Conservation (phyloP, 495 filamentous ascomycete species). For the Alectoria sarmentosa region DNA sequence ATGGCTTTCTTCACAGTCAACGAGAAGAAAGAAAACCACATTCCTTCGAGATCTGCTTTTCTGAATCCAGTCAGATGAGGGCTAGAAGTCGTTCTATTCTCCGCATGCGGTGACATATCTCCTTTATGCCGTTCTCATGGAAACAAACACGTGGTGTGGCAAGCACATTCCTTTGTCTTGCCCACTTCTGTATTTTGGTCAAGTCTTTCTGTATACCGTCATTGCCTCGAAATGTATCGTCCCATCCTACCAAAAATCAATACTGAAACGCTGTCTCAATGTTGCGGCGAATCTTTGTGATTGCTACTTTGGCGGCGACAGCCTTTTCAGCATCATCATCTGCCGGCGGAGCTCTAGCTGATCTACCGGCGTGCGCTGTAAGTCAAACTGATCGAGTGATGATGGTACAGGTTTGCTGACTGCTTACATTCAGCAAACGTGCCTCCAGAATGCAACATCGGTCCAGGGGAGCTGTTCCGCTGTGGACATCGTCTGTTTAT, state of each 20-base stretch:
- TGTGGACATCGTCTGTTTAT: conserved; percentile 27
- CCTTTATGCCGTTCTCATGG: conserved; percentile 9
- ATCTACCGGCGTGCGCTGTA: conserved; percentile 19
- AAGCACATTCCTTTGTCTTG: conserved; percentile 13
- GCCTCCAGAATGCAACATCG: conserved; percentile 13
- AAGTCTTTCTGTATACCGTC: conserved; percentile 4
- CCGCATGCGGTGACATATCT: conserved; percentile 2
- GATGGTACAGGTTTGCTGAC: background rate
- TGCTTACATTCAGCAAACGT: conserved; percentile 16
- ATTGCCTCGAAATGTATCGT: conserved; percentile 1
- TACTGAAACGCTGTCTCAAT: background rate
- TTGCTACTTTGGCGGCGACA: conserved; percentile 13
- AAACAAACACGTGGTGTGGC: conserved; percentile 4
- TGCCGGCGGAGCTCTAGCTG: background rate
- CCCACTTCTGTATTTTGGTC: conserved; percentile 1
- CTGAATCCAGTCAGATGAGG: conserved; percentile 1
- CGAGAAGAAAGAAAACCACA: background rate
- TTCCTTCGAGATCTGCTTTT: background rate
- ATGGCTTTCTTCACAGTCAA: background rate
- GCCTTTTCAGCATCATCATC: conserved; percentile 4
- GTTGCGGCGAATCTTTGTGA: background rate
- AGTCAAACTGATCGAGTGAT: background rate
- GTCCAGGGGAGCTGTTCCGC: conserved; percentile 14
- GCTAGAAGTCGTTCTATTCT: background rate
- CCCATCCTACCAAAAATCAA: background rate